These are phyloP conservation scores for Datisca glomerata DNA, from an alignment of 306 rosid genomes.

Conservation along the genomic window DNA sequence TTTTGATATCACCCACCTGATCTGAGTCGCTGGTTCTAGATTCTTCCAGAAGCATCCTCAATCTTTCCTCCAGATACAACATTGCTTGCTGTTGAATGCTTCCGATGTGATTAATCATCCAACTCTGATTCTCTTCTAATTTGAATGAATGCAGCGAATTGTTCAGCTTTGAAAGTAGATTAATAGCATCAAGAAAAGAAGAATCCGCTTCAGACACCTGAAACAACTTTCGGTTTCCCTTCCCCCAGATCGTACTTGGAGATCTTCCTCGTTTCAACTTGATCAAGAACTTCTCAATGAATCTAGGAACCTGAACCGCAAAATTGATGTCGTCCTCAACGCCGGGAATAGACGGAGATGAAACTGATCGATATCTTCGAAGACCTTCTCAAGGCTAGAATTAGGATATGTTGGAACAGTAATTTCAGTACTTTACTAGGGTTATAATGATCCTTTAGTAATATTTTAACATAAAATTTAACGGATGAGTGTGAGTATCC, in stretches of 20 bases:
- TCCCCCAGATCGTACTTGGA: slow-evolving; percentile 12
- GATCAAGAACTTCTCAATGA: slow-evolving; percentile 26
- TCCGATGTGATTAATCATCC: slow-evolving; percentile 35
- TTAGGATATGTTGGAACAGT: too few species aligned
- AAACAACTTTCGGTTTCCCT: slow-evolving; percentile 24
- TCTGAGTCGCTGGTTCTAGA: slow-evolving; percentile 17
- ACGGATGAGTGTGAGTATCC: too few species aligned
- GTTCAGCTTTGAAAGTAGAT: slow-evolving; percentile 28
- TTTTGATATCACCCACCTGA: slow-evolving; percentile 6
- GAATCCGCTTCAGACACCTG: slow-evolving; percentile 24
- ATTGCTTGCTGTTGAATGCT: slow-evolving; percentile 36
- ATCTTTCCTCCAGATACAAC: slow-evolving; percentile 56
- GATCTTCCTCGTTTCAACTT: slow-evolving; percentile 36
- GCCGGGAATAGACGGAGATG: too few species aligned
- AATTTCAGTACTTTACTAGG: too few species aligned
- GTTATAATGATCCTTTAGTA: too few species aligned
- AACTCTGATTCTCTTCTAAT: slow-evolving; percentile 11
- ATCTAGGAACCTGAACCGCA: slow-evolving; percentile 35
- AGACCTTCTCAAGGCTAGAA: too few species aligned
- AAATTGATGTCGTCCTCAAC: too few species aligned
- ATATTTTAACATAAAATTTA: too few species aligned
- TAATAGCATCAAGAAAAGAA: slow-evolving; percentile 25
- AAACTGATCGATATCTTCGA: too few species aligned
- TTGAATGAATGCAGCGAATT: slow-evolving; percentile 10
- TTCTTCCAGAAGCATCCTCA: slow-evolving; percentile 46